Evolutionary conservation across 1,284 basidiomycete species (phyloP).

Genomic region (Heterobasidion occidentale): DNA sequence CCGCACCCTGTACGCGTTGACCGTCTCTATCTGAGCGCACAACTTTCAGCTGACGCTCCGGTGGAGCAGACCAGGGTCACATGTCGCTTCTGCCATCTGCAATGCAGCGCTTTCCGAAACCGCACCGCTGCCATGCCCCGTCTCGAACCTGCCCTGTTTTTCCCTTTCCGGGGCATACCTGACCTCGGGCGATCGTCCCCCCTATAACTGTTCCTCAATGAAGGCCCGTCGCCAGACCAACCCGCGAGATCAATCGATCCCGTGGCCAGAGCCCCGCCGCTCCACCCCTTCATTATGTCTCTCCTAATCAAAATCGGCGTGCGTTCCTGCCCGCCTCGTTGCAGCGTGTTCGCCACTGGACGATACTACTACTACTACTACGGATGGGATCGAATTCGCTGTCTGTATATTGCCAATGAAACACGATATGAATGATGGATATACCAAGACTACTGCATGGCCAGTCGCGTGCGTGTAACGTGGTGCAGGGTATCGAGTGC

Average conservation of each 20-base stretch:
- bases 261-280: too few relatives aligned
- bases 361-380: not conserved
- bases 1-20: not conserved
- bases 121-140: not conserved
- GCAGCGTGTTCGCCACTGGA: not conserved
- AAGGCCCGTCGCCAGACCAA: too few relatives aligned
- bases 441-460: not conserved
- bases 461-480: not conserved
- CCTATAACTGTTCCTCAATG: too few relatives aligned
- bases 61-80: not conserved
- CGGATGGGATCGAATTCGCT: not conserved
- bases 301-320: too few relatives aligned
- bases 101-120: not conserved
- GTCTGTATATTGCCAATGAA: slow-evolving; percentile 1
- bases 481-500: not conserved
- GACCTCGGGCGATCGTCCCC: not conserved
- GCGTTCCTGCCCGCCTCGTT: too few relatives aligned
- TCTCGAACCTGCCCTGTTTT: not conserved
- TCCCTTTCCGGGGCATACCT: not conserved
- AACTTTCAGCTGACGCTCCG: not conserved
- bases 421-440: not conserved
- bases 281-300: too few relatives aligned
- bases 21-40: not conserved
- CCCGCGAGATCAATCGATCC: too few relatives aligned
- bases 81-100: not conserved